Evolutionary conservation across 441 rosid genomes (phyloP).

Genomic region (Metrosideros polymorpha): DNA sequence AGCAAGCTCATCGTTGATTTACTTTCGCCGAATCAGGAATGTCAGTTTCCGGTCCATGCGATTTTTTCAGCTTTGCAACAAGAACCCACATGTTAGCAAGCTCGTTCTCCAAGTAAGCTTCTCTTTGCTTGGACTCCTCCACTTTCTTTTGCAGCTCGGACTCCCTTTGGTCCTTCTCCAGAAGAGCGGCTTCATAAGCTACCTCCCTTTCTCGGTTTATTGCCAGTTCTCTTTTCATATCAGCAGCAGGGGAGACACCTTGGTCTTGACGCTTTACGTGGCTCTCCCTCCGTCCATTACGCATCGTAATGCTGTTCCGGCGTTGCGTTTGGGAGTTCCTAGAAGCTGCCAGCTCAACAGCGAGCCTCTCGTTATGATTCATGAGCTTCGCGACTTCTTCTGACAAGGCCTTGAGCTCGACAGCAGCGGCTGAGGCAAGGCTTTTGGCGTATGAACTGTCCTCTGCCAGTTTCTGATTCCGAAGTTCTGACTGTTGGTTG

Average conservation of each 20-base stretch:
- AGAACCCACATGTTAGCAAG: slow-evolving; percentile 99
- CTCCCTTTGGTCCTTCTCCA: slow-evolving; percentile 68
- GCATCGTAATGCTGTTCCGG: slow-evolving; percentile 28
- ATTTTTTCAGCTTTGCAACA: slow-evolving; percentile 77
- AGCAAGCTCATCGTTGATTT: neutral
- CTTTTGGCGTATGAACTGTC: slow-evolving; percentile 95
- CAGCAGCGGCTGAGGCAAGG: slow-evolving; percentile 95
- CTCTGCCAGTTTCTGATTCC: slow-evolving; percentile 69
- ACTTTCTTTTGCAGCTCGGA: slow-evolving; percentile 60
- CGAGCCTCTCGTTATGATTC: slow-evolving; percentile 70
- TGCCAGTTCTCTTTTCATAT: slow-evolving; percentile 71
- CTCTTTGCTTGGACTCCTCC: slow-evolving; percentile 88
- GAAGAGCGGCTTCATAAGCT: slow-evolving; percentile 57
- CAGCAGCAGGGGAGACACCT: slow-evolving; percentile 38
- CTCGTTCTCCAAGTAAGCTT: slow-evolving; percentile 91
- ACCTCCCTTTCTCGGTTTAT: slow-evolving; percentile 62
- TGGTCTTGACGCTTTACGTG: slow-evolving; percentile 52
- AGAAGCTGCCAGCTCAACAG: slow-evolving; percentile 48
- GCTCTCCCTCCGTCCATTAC: slow-evolving; percentile 63
- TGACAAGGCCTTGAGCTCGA: slow-evolving; percentile 92
- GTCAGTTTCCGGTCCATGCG: slow-evolving; percentile 41
- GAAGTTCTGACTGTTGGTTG: slow-evolving; percentile 54
- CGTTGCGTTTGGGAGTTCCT: slow-evolving; percentile 53
- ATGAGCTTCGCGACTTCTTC: slow-evolving; percentile 94
- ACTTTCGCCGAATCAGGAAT: slow-evolving; percentile 24